Base-by-base conservation (phyloP, 176 grass and related monocot genomes). In the Triticum turgidum region DNA sequence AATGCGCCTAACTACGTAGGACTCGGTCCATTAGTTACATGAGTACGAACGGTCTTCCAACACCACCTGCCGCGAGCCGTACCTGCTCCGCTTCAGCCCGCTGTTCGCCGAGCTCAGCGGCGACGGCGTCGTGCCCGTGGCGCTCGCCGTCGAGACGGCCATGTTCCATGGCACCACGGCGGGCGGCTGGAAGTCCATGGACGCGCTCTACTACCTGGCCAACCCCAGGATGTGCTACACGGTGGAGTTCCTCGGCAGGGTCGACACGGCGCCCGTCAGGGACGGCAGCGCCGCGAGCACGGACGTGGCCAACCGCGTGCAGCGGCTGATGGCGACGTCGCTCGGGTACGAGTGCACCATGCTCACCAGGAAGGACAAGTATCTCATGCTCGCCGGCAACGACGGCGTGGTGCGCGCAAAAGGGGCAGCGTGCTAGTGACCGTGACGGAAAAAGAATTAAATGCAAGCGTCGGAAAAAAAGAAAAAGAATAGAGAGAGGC, bases 341-440 rank as follows among this genome's bases (percentile, higher is more conserved):
- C 82, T 97, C 11, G 95, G 92, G 11, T 97, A 94, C 20, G 34
- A 88, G 61, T 93, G 92, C 85, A 93, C 95, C 38, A 89, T 84
- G 83, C 88, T 97, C 66, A 90, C 91, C 0, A 92, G 95, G 80
- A 94, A 79, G 87, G 92, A 94, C 25, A 97, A 94, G 92, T 97
- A 97, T 66, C 78, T 76, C 69, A 88, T 94, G 88, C 91, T 97
- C 41, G 92, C 89, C 42, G 95, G 89, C 65, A 97, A 92, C 70
- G 92, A 97, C 13, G 95, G 95, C 70, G 11, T 17, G 74, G 67
- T 79, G 15, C 15, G 42, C 7, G 63, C 79, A 47, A 68, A 49
- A 17, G 62, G 35, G 15, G 15, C 69, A 59, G 2, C 35, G 14
- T 29, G 52, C 41, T 37, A 63, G 35, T 62, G 81, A 70, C 8